These are phyloP conservation scores for Phytophthora podocarpi DNA, from an alignment of 352 stramenopile species.

Conservation along the genomic window DNA sequence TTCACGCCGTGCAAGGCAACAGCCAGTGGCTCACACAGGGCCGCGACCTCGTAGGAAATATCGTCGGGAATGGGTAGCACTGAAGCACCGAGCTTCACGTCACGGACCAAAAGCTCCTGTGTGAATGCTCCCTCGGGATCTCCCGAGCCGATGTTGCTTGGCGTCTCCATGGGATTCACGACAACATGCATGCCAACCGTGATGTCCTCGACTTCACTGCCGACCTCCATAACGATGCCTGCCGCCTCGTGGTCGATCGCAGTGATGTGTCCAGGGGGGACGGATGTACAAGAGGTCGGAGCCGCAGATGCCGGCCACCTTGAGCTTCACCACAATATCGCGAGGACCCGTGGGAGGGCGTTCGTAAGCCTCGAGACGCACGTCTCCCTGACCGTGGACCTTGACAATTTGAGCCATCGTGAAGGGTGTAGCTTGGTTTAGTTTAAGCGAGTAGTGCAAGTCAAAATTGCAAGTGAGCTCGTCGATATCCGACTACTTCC, in stretches of 20 bases:
- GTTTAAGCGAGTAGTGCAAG: constrained; percentile 3
- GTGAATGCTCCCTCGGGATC: constrained; percentile 29
- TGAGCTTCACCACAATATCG: constrained; percentile 30
- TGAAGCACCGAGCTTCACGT: constrained; percentile 24
- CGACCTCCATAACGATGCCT: constrained; percentile 28
- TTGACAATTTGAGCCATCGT: constrained; percentile 32
- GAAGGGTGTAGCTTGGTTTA: not conserved
- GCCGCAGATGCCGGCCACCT: constrained; percentile 32
- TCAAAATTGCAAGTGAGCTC: constrained; percentile 26
- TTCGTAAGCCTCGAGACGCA: constrained; percentile 31
- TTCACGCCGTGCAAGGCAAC: constrained; percentile 32
- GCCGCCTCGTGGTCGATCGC: constrained; percentile 29
- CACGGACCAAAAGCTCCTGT: constrained; percentile 27
- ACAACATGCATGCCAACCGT: constrained; percentile 31
- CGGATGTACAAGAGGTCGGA: constrained; percentile 35
- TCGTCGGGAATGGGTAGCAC: constrained; percentile 34
- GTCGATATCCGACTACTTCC: not conserved
- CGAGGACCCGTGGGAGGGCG: constrained; percentile 21
- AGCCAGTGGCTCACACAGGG: constrained; percentile 28
- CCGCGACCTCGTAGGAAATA: constrained; percentile 24
- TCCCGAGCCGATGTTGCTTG: constrained; percentile 31
- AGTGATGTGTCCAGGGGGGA: constrained; percentile 26
- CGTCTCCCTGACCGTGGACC: constrained; percentile 26
- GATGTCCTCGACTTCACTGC: constrained; percentile 28
- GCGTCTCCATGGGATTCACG: constrained; percentile 31